A percentile compares a stretch with the other conserved stretches of the same genome.
phyloP scores from a whole-genome alignment of 2,329 filamentous ascomycete genomes.

The Exophiala bonariae region DNA sequence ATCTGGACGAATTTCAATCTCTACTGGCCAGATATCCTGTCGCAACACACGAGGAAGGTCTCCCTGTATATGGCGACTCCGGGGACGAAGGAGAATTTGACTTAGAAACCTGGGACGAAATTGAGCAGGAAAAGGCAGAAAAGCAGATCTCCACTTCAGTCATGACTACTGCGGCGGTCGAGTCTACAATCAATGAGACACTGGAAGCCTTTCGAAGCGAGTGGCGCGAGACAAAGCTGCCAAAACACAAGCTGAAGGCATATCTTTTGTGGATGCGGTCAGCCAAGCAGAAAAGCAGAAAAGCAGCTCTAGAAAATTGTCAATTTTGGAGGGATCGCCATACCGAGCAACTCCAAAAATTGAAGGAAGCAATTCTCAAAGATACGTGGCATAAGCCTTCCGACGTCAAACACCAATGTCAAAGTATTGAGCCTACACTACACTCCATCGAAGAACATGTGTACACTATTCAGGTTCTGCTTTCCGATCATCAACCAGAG shows the following conservation, averaged over 20 bases:
- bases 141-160: conserved; percentile 29
- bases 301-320: conserved; percentile 47
- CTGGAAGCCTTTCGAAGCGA: conserved; percentile 40
- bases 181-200: conserved; percentile 54
- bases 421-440: conserved; percentile 64
- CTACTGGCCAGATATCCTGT: conserved; percentile 46
- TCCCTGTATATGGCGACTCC: conserved; percentile 59
- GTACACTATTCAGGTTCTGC: conserved; percentile 48
- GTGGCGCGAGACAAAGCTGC: conserved; percentile 55
- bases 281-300: conserved; percentile 42
- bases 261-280: conserved; percentile 62
- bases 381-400: conserved; percentile 54
- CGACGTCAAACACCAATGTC: conserved; percentile 58
- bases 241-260: conserved; percentile 56
- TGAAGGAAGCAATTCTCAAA: conserved; percentile 53
- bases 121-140: conserved; percentile 55
- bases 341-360: conserved; percentile 55
- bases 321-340: conserved; percentile 44
- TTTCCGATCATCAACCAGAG: conserved; percentile 34
- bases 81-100: conserved; percentile 55
- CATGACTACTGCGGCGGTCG: conserved; percentile 45
- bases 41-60: conserved; percentile 39
- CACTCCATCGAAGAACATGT: conserved; percentile 49
- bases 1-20: conserved; percentile 30
- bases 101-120: conserved; percentile 61